These are phyloP conservation scores for Gilbertella persicaria DNA, from an alignment of 371 early-diverging fungal species.

Conservation along the genomic window DNA sequence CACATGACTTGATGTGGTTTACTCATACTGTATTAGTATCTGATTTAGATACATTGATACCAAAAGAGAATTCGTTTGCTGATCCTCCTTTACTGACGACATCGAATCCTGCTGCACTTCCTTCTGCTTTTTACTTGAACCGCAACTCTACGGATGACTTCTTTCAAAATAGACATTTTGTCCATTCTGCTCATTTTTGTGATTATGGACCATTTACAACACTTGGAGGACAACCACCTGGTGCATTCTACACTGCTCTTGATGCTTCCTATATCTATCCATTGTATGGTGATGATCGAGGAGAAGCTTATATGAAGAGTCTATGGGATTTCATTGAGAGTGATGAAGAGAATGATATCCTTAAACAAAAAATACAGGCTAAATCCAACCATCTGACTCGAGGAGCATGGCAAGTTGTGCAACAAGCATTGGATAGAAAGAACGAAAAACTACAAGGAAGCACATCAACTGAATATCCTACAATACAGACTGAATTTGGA, in stretches of 20 bases:
- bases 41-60: slow-evolving; percentile 29
- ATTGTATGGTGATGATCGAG: slow-evolving; percentile 62
- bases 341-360: slow-evolving; percentile 17
- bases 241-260: slow-evolving; percentile 45
- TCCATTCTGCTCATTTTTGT: slow-evolving; percentile 46
- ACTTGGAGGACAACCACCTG: slow-evolving; percentile 51
- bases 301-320: slow-evolving; percentile 67
- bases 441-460: slow-evolving; percentile 6
- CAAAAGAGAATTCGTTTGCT: slow-evolving; percentile 30
- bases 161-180: slow-evolving; percentile 35
- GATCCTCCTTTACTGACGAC: slow-evolving; percentile 41
- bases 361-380: slow-evolving; percentile 20
- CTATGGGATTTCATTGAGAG: slow-evolving; percentile 62
- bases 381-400: slow-evolving; percentile 32
- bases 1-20: too few species aligned
- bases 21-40: slow-evolving; percentile 9
- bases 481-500: slow-evolving; percentile 39
- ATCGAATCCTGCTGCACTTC: slow-evolving; percentile 43
- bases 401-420: slow-evolving; percentile 34
- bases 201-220: slow-evolving; percentile 61
- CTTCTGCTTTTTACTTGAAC: slow-evolving; percentile 43
- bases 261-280: slow-evolving; percentile 56
- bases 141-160: slow-evolving; percentile 41
- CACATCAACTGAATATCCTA: not conserved
- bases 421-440: slow-evolving; percentile 17